Base-by-base conservation (phyloP, 1,139 yeast genomes). In the Yamadazyma songkhlaensis region DNA sequence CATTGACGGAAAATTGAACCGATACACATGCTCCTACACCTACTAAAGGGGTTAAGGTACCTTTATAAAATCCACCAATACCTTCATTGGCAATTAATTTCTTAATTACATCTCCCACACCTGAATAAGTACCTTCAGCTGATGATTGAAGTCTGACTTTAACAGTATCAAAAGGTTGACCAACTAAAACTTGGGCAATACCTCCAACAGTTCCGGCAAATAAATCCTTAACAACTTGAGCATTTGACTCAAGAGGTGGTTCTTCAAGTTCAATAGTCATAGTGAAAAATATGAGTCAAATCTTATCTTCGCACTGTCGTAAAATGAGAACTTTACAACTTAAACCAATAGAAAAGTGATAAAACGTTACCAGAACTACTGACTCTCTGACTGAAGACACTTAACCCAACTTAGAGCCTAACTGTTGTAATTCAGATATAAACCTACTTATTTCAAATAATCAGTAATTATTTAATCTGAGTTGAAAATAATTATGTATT, bases 1-100 rank as follows among this genome's bases (percentile, higher is more conserved):
- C 97, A 56, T 90, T 90, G 29, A 88, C 95, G 32, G 96, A 92
- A 55, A 72, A 72, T 47, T 72, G 77, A 31, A 89, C 84, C 3
- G 96, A 86, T 13, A 89, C 85, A 67, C 95, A 85, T 0, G 96
- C 96, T 40, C 97, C 97, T 27, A 89, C 94, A 31, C 97, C 97
- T 31, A 89, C 64, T 50, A 90, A 69, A 4, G 97, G 97, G 6
- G 81, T 74, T 44, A 84, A 59, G 0, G 96, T 89, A 26, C 97
- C 97, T 59, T 88, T 88, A 62, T 90, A 89, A 57, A 90, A 88
- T 0, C 92, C 97, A 30, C 62, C 55, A 9, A 78, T 69, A 2
- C 97, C 97, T 59, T 89, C 97, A 40, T 83, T 78, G 37, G 74
- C 69, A 36, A 89, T 39, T 38, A 90, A 68, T 51, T 79, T 76